Evolutionary conservation across 805 yeast genomes (phyloP).

Genomic region (Maudiozyma serrabonitensis): DNA sequence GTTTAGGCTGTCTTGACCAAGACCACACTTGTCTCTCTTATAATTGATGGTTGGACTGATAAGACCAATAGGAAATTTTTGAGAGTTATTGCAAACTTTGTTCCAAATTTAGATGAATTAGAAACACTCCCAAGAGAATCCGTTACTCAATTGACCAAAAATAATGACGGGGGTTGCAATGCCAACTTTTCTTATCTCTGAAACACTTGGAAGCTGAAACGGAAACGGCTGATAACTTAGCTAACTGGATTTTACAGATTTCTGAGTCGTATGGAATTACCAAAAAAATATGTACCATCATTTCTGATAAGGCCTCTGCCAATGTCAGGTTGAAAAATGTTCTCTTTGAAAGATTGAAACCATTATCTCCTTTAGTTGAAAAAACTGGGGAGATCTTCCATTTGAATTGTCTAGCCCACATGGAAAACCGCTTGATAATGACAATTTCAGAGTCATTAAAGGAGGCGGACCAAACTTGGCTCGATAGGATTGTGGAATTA

Average conservation of each 20-base stretch:
- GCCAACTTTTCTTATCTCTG: background rate
- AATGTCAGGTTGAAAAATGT: background rate
- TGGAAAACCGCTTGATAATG: background rate
- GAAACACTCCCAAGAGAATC: background rate
- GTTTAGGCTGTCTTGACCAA: no score
- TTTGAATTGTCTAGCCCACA: background rate
- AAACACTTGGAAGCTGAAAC: background rate
- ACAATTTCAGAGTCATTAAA: background rate
- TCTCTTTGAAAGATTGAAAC: background rate
- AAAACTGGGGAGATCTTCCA: background rate
- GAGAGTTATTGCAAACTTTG: background rate
- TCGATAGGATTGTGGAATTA: no score
- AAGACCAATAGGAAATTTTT: no score
- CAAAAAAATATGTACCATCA: background rate
- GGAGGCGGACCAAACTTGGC: background rate
- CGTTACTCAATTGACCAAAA: background rate
- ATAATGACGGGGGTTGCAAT: background rate
- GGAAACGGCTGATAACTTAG: background rate
- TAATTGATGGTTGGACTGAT: background rate
- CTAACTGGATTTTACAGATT: background rate
- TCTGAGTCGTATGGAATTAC: background rate
- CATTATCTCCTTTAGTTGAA: background rate
- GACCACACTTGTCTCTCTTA: background rate
- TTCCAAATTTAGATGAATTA: background rate
- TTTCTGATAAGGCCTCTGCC: background rate